Conservation (phyloP, 768 basidiomycete species). For the Tylopilus intermedius region DNA sequence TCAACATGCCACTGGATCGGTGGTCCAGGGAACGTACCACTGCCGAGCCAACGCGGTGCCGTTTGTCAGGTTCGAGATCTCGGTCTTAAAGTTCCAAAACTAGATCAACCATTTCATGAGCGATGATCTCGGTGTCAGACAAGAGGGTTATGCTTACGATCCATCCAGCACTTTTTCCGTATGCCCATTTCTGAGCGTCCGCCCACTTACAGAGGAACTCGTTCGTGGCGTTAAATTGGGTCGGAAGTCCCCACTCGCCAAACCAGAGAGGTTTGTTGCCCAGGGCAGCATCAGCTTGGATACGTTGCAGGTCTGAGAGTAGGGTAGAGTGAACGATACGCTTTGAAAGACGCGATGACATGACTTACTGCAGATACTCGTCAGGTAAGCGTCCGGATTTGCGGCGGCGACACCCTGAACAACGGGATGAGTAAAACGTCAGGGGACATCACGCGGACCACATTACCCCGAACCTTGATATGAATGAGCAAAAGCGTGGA, state of each 20-base stretch:
- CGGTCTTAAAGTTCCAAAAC: constrained; percentile 77
- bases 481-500: constrained; percentile 6
- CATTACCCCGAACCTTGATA: constrained; percentile 53
- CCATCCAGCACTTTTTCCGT: constrained; percentile 60
- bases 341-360: neutral
- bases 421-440: neutral
- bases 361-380: constrained; percentile 61
- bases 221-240: constrained; percentile 60
- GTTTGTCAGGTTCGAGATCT: constrained; percentile 44
- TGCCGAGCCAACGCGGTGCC: constrained; percentile 49
- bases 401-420: constrained; percentile 64
- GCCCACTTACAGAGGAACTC: constrained; percentile 64
- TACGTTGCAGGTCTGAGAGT: constrained; percentile 51
- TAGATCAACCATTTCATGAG: constrained; percentile 11
- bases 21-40: constrained; percentile 43
- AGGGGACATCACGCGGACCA: neutral
- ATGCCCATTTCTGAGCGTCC: constrained; percentile 68
- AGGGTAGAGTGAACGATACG: neutral
- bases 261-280: constrained; percentile 49
- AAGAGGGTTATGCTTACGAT: constrained; percentile 40
- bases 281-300: constrained; percentile 43
- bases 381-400: constrained; percentile 60
- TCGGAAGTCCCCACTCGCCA: constrained; percentile 60
- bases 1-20: neutral
- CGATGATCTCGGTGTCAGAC: neutral